phyloP scores from a whole-genome alignment of 228 moss, liverwort and hornwort species.

The Sphagnum fallax region DNA sequence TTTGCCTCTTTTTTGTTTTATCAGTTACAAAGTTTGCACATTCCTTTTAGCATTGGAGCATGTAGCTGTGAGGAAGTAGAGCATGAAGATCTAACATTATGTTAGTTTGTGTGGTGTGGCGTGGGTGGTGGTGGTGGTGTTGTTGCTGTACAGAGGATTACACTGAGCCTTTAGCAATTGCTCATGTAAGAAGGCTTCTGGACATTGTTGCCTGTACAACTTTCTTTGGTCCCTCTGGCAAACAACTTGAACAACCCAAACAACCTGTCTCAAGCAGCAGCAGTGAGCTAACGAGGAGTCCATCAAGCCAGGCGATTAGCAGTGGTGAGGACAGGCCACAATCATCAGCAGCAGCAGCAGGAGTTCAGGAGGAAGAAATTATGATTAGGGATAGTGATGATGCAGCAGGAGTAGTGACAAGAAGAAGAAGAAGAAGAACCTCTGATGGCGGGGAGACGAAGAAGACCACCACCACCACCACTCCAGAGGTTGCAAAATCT shows the following conservation, averaged over 20 bases:
- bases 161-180: constrained; percentile 27
- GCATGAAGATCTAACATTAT: no score
- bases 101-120: not conserved
- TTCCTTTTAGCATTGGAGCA: no score
- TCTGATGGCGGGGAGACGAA: not conserved
- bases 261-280: constrained; percentile 6
- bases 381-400: not conserved
- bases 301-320: not conserved
- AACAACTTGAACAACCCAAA: constrained; percentile 31
- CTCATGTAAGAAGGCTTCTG: constrained; percentile 44
- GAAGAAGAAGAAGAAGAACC: not conserved
- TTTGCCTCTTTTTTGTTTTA: no score
- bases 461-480: not conserved
- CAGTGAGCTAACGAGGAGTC: no score
- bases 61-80: no score
- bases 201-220: constrained; percentile 57
- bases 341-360: not conserved
- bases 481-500: not conserved
- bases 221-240: constrained; percentile 45
- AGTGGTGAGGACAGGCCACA: not conserved
- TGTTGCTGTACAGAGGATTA: constrained; percentile 42
- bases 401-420: not conserved
- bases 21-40: no score
- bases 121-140: not conserved
- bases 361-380: not conserved